Evolutionary conservation across 768 basidiomycete species (phyloP).

Genomic region (Lactarius hengduanensis): DNA sequence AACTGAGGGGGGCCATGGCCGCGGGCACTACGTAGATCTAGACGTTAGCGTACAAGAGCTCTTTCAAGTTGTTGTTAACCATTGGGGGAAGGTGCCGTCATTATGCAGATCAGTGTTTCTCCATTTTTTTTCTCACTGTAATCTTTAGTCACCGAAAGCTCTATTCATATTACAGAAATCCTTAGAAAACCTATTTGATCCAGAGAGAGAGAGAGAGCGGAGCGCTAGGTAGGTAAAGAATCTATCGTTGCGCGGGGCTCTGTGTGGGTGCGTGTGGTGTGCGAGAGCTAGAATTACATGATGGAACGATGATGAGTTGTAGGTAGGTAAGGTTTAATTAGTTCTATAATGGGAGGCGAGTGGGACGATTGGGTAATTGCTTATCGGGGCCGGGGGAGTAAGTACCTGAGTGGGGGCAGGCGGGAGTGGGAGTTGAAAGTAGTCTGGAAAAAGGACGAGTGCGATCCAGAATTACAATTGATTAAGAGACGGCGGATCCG

Average conservation of each 20-base stretch:
- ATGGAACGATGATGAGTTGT: conserved; percentile 15
- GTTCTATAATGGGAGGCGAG: neutral
- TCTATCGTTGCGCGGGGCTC: neutral
- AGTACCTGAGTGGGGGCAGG: neutral
- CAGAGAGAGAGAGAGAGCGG: neutral
- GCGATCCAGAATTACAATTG: conserved; percentile 24
- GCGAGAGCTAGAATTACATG: conserved; percentile 19
- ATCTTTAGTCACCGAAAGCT: neutral
- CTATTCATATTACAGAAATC: neutral
- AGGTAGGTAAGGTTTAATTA: conserved; percentile 11
- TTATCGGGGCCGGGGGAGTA: neutral
- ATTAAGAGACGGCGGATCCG: neutral
- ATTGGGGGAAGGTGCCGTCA: neutral
- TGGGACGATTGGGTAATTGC: neutral
- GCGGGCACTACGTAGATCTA: neutral
- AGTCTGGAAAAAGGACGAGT: neutral
- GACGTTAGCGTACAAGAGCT: neutral
- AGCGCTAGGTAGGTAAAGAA: neutral
- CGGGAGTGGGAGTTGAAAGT: neutral
- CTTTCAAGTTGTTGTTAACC: neutral
- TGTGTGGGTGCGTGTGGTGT: neutral
- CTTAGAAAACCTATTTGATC: neutral
- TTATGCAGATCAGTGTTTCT: neutral
- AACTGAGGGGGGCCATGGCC: neutral
- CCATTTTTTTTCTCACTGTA: neutral